phyloP scores from a whole-genome alignment of 2,329 filamentous ascomycete genomes.

The Sporothrix schenckii region DNA sequence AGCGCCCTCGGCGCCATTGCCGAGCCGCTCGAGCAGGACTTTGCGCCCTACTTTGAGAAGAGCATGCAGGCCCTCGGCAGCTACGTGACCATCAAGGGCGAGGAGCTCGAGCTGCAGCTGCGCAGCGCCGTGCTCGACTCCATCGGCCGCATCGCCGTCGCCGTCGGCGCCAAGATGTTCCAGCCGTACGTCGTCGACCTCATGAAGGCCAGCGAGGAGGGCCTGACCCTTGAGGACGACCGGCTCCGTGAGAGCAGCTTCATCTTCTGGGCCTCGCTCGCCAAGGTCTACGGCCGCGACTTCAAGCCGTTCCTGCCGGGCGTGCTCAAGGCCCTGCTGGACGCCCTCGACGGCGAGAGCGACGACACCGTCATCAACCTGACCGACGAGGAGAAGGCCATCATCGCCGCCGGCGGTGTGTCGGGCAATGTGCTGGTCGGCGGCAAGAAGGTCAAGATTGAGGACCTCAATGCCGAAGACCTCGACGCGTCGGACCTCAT shows the following conservation, averaged over 20 bases:
- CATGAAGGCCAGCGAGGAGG: slow-evolving; percentile 92
- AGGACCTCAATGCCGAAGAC: slow-evolving; percentile 58
- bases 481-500: slow-evolving; percentile 60
- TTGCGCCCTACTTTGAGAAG: slow-evolving; percentile 87
- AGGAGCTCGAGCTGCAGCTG: slow-evolving; percentile 85
- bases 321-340: slow-evolving; percentile 77
- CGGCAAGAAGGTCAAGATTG: slow-evolving; percentile 84
- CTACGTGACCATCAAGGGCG: slow-evolving; percentile 84
- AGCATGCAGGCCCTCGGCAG: slow-evolving; percentile 87
- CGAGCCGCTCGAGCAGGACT: slow-evolving; percentile 77
- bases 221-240: slow-evolving; percentile 82
- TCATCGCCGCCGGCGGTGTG: slow-evolving; percentile 57
- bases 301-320: slow-evolving; percentile 78
- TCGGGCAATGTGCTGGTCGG: slow-evolving; percentile 38
- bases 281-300: slow-evolving; percentile 87
- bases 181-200: slow-evolving; percentile 87
- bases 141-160: slow-evolving; percentile 87
- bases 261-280: slow-evolving; percentile 92
- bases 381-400: slow-evolving; percentile 71
- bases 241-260: slow-evolving; percentile 94
- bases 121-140: slow-evolving; percentile 89
- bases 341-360: slow-evolving; percentile 83
- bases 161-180: slow-evolving; percentile 84
- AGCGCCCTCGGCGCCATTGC: slow-evolving; percentile 91
- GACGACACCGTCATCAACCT: slow-evolving; percentile 81